Evolutionary conservation across 176 grass and related monocot species (phyloP), one percentile per base, ranked within the genome.

Genomic region (Alloteropsis semialata): DNA sequence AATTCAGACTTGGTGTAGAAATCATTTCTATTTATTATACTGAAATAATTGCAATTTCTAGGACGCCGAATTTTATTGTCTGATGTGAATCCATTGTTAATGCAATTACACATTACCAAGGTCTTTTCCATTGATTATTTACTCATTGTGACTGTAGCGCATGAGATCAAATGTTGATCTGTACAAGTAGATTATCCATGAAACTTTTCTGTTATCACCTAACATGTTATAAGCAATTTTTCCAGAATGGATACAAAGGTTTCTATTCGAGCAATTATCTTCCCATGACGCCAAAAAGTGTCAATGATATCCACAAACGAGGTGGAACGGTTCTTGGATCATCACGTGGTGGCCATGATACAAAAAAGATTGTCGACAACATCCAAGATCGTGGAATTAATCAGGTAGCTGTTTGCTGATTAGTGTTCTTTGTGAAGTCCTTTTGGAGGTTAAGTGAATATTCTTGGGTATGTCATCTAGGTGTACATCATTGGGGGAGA

Each of bases 311-410:
- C 65, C 96, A 98, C 77, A 98, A 98, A 84, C 87, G 87, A 41
- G 96, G 96, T 16, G 96, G 96, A 36, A 98, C 96, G 22, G 70
- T 98, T 82, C 91, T 98, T 78, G 87, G 96, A 67, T 90, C 92
- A 88, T 98, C 96, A 72, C 89, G 96, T 75, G 96, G 96, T 82
- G 96, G 96, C 68, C 91, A 98, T 85, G 93, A 98, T 84, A 98
- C 93, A 7, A 65, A 82, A 72, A 98, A 98, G 80, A 95, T 98
- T 57, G 96, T 98, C 17, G 93, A 98, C 38, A 98, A 98, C 69
- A 95, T 98, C 80, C 86, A 98, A 68, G 96, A 98, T 82, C 92
- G 92, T 76, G 96, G 96, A 75, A 88, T 98, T 87, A 98, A 98
- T 93, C 93, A 98, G 91, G 96, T 95, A 82, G 18, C 5, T 72